A percentile compares a stretch with the other conserved stretches of the same genome.
Conservation (phyloP, 2,329 filamentous ascomycete species). For the Fusarium sp. region DNA sequence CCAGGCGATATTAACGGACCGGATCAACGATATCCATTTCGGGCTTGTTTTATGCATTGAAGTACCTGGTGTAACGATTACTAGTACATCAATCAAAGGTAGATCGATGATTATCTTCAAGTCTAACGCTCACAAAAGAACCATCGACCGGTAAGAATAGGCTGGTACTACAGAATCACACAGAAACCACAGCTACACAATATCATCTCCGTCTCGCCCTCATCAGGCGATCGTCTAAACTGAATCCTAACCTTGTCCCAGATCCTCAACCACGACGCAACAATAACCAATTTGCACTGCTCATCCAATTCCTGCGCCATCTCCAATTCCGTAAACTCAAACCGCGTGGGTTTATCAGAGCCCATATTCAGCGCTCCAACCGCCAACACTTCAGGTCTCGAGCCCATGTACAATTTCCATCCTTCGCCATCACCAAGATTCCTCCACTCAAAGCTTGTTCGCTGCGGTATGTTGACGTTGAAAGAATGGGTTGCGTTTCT, state of each 20-base stretch:
- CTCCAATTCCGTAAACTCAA: background rate
- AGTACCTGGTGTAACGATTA: too few relatives aligned
- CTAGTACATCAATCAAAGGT: background rate
- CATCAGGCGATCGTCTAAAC: background rate
- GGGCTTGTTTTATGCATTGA: background rate
- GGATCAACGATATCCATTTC: background rate
- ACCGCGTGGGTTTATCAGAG: background rate
- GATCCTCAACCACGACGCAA: background rate
- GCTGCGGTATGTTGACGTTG: rapidly evolving
- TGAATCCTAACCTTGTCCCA: conserved; percentile 3
- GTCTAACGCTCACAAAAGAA: too few relatives aligned
- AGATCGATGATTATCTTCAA: background rate
- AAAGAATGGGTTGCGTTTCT: background rate
- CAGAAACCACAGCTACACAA: background rate
- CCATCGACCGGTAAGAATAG: rapidly evolving
- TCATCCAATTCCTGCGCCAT: background rate
- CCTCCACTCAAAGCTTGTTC: background rate
- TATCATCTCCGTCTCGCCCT: background rate
- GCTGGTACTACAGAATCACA: background rate
- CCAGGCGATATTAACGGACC: too few relatives aligned
- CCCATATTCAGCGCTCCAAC: background rate
- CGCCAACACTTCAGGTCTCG: background rate
- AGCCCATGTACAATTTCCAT: background rate
- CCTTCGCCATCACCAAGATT: background rate
- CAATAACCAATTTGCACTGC: background rate